phyloP scores from a whole-genome alignment of 164 flowering plant species.

The Tetrastigma voinierianum region DNA sequence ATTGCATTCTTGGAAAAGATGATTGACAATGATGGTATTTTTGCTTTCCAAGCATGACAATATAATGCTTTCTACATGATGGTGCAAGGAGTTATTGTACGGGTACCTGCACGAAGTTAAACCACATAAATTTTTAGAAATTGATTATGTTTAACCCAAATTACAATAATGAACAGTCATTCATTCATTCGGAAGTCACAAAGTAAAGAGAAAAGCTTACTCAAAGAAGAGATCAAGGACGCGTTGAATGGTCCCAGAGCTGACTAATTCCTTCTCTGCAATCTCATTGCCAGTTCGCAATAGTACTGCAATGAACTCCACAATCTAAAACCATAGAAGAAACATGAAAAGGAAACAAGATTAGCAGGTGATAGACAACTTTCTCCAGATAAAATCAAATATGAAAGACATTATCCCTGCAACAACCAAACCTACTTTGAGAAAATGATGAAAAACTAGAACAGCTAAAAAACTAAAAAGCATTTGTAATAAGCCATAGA shows the following conservation, averaged over 20 bases:
- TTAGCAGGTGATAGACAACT: background rate
- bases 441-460: no score
- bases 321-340: slow-evolving; percentile 49
- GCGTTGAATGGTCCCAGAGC: slow-evolving; percentile 68
- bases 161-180: background rate
- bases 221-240: slow-evolving; percentile 79
- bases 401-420: no score
- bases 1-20: slow-evolving; percentile 74
- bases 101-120: slow-evolving; percentile 69
- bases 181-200: background rate
- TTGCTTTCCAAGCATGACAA: slow-evolving; percentile 85
- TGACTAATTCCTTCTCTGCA: slow-evolving; percentile 74
- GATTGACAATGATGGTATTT: slow-evolving; percentile 49
- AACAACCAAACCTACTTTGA: no score
- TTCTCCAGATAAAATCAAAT: no score
- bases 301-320: slow-evolving; percentile 81
- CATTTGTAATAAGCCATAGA: background rate
- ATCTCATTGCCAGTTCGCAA: slow-evolving; percentile 65
- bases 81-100: slow-evolving; percentile 85
- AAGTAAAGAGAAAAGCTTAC: slow-evolving; percentile 40
- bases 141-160: background rate
- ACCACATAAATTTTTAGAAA: background rate
- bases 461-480: no score
- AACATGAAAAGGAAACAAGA: background rate
- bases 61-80: slow-evolving; percentile 87